These are phyloP conservation scores for Blastobotrys mokoenaii DNA, from an alignment of 805 yeast species.

Conservation along the genomic window DNA sequence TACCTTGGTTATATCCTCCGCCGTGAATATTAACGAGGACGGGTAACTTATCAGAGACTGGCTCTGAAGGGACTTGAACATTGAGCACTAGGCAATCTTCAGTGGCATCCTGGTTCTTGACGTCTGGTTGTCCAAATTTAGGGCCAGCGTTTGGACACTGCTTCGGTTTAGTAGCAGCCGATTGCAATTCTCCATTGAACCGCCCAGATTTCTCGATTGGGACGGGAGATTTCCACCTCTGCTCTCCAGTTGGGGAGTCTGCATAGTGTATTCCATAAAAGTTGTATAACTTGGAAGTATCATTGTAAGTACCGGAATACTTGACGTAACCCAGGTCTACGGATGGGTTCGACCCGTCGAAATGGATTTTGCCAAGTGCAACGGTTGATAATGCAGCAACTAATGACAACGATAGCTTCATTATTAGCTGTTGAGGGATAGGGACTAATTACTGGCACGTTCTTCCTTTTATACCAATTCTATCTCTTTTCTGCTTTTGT, in stretches of 20 bases:
- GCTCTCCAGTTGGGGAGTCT: slow-evolving; percentile 8
- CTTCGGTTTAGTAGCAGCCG: slow-evolving; percentile 5
- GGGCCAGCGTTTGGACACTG: slow-evolving; percentile 4
- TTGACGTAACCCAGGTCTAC: slow-evolving; percentile 10
- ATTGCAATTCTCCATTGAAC: background rate
- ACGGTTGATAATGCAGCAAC: no score
- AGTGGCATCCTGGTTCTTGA: background rate
- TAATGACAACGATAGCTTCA: no score
- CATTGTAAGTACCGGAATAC: slow-evolving; percentile 3
- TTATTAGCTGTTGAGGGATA: no score
- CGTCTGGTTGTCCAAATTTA: no score
- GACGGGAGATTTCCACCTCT: slow-evolving; percentile 9
- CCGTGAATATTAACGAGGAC: slow-evolving; percentile 32
- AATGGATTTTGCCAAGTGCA: no score
- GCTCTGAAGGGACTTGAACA: background rate
- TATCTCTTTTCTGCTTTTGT: no score
- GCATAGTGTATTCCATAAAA: slow-evolving; percentile 11
- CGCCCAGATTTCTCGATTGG: slow-evolving; percentile 1
- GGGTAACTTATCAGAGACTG: slow-evolving; percentile 11
- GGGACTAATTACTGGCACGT: no score
- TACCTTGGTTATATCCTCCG: slow-evolving; percentile 29
- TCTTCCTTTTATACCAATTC: no score
- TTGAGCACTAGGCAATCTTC: slow-evolving; percentile 1
- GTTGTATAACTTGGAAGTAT: background rate
- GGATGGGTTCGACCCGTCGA: background rate